phyloP scores from a whole-genome alignment of 1,284 basidiomycete genomes.

The Tilletia caries region DNA sequence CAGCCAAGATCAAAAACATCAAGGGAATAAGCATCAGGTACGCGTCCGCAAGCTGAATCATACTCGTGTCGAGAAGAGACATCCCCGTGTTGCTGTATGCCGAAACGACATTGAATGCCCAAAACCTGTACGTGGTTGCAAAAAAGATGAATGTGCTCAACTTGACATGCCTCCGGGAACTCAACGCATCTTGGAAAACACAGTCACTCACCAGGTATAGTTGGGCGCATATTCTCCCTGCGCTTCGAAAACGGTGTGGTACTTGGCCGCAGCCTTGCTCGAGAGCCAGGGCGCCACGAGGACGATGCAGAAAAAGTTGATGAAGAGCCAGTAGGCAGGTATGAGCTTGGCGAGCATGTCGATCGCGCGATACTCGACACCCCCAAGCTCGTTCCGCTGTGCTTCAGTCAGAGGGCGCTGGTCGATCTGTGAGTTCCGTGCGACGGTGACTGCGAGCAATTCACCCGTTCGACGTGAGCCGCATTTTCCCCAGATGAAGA shows the following conservation, averaged over 20 bases:
- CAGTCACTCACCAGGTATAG: conserved; percentile 22
- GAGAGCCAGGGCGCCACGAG: conserved; percentile 47
- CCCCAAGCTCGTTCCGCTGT: conserved; percentile 85
- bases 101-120: conserved; percentile 79
- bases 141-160: no score
- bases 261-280: conserved; percentile 32
- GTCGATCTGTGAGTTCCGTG: conserved; percentile 78
- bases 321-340: conserved; percentile 33
- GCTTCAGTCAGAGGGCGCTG: conserved; percentile 66
- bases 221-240: conserved; percentile 53
- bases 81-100: conserved; percentile 84
- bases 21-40: conserved; percentile 71
- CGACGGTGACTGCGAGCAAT: conserved; percentile 29
- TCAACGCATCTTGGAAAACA: no score
- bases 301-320: conserved; percentile 30
- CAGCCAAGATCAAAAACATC: conserved; percentile 72
- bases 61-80: conserved; percentile 81
- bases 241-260: conserved; percentile 36
- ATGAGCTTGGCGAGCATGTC: conserved; percentile 63
- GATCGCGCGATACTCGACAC: conserved; percentile 88
- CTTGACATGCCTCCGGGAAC: no score
- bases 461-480: no score
- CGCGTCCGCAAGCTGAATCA: conserved; percentile 76
- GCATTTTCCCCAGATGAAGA: no score
- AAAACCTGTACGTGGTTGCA: conserved; percentile 63